phyloP scores from a whole-genome alignment of 805 yeast genomes.

The Aciculoconidium aculeatum region DNA sequence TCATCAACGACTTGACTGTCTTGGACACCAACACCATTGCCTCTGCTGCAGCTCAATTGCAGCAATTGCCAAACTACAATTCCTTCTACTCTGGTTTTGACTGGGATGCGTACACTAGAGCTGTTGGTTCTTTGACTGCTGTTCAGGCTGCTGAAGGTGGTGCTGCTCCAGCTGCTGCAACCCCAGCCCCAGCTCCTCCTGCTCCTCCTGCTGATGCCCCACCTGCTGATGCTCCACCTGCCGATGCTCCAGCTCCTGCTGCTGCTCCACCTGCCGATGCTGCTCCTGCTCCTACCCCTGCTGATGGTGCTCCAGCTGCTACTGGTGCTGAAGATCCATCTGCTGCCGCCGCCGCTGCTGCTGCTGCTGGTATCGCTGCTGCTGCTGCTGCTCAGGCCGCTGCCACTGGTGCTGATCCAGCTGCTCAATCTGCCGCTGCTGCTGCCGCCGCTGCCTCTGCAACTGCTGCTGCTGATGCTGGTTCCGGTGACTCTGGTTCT shows the following conservation, averaged over 20 bases:
- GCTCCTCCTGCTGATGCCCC: slow-evolving; percentile 2
- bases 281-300: slow-evolving; percentile 1
- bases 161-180: slow-evolving; percentile 4
- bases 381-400: slow-evolving; percentile 1
- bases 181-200: slow-evolving; percentile 3
- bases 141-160: background rate
- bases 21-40: slow-evolving; percentile 6
- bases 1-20: slow-evolving; percentile 2
- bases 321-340: slow-evolving; percentile 1
- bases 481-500: slow-evolving; percentile 2
- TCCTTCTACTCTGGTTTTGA: slow-evolving; percentile 2
- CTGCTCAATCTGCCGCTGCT: slow-evolving; percentile 2
- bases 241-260: slow-evolving; percentile 2
- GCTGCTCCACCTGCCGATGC: slow-evolving; percentile 5
- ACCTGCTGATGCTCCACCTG: slow-evolving; percentile 1
- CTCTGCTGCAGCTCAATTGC: slow-evolving; percentile 4
- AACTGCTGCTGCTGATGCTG: background rate
- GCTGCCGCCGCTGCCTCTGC: slow-evolving; percentile 1
- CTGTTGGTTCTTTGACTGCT: slow-evolving; percentile 6
- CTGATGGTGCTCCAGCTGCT: slow-evolving; percentile 1
- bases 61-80: slow-evolving; percentile 2
- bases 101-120: slow-evolving; percentile 5
- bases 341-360: slow-evolving; percentile 1
- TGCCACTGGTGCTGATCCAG: slow-evolving; percentile 2
- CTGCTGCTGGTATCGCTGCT: background rate